phyloP scores from a whole-genome alignment of 805 yeast genomes.

The Kazachstania bromeliacearum region DNA sequence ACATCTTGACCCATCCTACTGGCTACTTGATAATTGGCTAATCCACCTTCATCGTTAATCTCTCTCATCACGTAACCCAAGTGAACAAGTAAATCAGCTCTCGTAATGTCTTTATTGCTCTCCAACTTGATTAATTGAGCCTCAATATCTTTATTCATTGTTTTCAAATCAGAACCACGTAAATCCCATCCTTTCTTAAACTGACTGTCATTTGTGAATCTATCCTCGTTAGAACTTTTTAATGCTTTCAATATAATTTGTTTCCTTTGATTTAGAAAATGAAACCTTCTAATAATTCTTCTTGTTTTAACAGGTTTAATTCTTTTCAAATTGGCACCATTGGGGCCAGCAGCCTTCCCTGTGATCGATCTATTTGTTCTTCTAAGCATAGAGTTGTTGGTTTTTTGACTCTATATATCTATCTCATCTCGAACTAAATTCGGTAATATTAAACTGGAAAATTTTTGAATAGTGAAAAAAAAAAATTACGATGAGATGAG shows the following conservation, averaged over 20 bases:
- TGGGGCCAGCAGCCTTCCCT: slow-evolving; percentile 28
- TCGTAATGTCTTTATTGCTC: slow-evolving; percentile 9
- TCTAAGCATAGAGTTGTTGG: no score
- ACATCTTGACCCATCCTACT: slow-evolving; percentile 74
- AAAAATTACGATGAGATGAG: slow-evolving; percentile 15
- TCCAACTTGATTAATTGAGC: slow-evolving; percentile 6
- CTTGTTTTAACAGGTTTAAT: slow-evolving; percentile 67
- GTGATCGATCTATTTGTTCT: slow-evolving; percentile 28
- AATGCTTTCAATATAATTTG: slow-evolving; percentile 33
- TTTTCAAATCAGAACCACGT: slow-evolving; percentile 2
- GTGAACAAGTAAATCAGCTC: slow-evolving; percentile 14
- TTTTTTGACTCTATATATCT: no score
- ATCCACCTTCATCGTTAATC: slow-evolving; percentile 59
- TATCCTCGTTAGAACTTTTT: background rate
- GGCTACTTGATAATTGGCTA: slow-evolving; percentile 73
- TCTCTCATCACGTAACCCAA: slow-evolving; percentile 55
- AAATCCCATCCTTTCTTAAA: slow-evolving; percentile 3
- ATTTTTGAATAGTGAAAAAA: slow-evolving; percentile 1
- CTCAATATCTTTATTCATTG: slow-evolving; percentile 7
- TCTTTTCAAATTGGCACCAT: slow-evolving; percentile 32
- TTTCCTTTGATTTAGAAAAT: slow-evolving; percentile 54
- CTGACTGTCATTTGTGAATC: background rate
- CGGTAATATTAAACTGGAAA: background rate
- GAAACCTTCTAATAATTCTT: slow-evolving; percentile 68
- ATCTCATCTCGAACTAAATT: no score